These are phyloP conservation scores for Taiozyma sp. DNA, from an alignment of 1,139 yeast species.

Conservation along the genomic window DNA sequence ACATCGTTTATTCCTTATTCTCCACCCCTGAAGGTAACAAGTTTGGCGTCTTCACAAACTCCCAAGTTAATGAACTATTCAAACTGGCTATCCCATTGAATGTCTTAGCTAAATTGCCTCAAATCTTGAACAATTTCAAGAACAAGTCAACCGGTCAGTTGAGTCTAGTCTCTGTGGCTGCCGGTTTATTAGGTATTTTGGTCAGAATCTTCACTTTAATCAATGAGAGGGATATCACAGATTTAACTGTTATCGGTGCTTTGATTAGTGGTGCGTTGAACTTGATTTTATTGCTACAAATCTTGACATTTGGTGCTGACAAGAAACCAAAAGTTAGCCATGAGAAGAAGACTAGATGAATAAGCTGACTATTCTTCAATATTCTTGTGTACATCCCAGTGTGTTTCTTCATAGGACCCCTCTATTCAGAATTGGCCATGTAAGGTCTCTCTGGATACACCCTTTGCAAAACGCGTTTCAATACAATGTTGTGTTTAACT, in stretches of 20 bases:
- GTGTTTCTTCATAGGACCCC: too few species aligned
- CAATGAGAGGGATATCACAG: constrained; percentile 22
- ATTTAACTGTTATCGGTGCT: constrained; percentile 29
- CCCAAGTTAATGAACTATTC: constrained; percentile 34
- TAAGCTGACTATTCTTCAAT: not conserved
- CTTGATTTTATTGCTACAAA: constrained; percentile 30
- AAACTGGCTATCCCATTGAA: constrained; percentile 50
- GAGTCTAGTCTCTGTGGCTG: constrained; percentile 48
- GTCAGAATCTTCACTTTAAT: constrained; percentile 56
- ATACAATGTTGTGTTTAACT: too few species aligned
- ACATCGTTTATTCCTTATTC: constrained; percentile 15
- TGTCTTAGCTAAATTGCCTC: constrained; percentile 52
- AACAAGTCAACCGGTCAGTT: constrained; percentile 52
- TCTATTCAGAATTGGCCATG: too few species aligned
- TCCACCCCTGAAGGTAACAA: constrained; percentile 14
- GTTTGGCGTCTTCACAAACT: constrained; percentile 20
- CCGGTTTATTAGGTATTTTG: constrained; percentile 50
- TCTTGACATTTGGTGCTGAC: constrained; percentile 24
- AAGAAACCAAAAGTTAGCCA: constrained; percentile 6
- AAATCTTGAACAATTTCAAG: constrained; percentile 42
- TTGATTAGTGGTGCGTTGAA: constrained; percentile 30
- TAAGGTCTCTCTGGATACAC: not conserved
- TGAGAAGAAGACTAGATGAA: constrained; percentile 14
- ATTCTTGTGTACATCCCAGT: too few species aligned
- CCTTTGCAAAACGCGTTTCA: not conserved